phyloP scores from a whole-genome alignment of 2,329 filamentous ascomycete species.

The Tricladium varicosporioides region DNA sequence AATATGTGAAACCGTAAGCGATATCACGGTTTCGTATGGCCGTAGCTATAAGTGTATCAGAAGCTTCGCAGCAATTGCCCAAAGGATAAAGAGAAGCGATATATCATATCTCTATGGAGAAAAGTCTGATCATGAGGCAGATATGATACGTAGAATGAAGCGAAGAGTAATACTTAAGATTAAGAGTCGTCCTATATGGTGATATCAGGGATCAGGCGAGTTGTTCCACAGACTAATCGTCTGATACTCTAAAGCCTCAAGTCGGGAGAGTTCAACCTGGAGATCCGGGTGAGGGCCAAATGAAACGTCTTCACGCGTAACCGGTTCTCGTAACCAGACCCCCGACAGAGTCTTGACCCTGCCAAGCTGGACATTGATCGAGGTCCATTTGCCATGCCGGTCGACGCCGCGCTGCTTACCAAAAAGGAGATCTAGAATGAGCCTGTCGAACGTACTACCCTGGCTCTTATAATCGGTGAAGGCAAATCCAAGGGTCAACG shows the following conservation, averaged over 20 bases:
- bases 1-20: constrained; percentile 11
- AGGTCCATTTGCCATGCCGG: constrained; percentile 8
- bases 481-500: constrained; percentile 8
- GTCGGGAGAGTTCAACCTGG: constrained; percentile 8
- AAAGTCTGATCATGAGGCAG: neutral
- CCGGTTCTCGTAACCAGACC: constrained; percentile 11
- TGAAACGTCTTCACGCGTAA: constrained; percentile 12
- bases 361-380: constrained; percentile 10
- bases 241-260: constrained; percentile 8
- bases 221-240: constrained; percentile 8
- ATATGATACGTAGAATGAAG: constrained; percentile 10
- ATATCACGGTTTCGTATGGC: neutral
- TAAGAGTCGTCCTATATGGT: neutral
- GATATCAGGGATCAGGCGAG: neutral
- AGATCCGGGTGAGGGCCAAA: constrained; percentile 9
- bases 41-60: constrained; percentile 6
- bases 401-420: constrained; percentile 5
- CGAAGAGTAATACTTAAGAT: constrained; percentile 2
- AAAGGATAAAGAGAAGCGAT: constrained; percentile 8
- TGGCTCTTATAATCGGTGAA: constrained; percentile 11
- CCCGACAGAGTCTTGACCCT: constrained; percentile 7
- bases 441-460: constrained; percentile 3
- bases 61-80: constrained; percentile 1
- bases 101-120: constrained; percentile 4
- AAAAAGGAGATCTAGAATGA: constrained; percentile 8